Evolutionary conservation across 306 rosid species (phyloP), one percentile per base, ranked within the genome.

Genomic region (Rosa multiflora): DNA sequence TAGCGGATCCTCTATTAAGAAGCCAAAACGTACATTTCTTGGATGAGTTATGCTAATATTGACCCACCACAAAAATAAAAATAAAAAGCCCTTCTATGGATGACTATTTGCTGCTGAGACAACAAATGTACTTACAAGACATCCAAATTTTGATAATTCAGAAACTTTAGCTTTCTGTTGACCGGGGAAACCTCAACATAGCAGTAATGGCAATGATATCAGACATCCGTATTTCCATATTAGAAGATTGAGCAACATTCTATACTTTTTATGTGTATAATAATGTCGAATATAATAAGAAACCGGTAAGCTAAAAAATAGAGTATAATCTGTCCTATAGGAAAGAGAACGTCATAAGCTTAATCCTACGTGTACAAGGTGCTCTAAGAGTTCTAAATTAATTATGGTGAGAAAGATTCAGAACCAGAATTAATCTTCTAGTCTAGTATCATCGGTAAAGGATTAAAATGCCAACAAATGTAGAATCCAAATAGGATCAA

Each of bases 1-100:
- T 93, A 44, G 99, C 98, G 47, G 99, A 96, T 80, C 99, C 99
- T 78, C 98, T 87, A 75, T 96, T 96, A 29, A 96, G 96, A 74
- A 96, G 98, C 75, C 99, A 98, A 81, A 93, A 96, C 1, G 97
- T 96, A 86, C 92, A 86, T 81, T 90, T 96, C 77, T 78, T 88
- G 64, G 26, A 26, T 26, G 26, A 26, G 26, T 26, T 26, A 26
- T 26, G 26, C 26, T 26, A 26, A 26, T 26, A 26, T 26, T 26
- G 26, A 26, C 26, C 26, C 26, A 26, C 26, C 26, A 26, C 26
- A 26, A 26, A 26, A 26, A 26, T 26, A 26, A 26, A 26, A 26
- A 26, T 26, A 26, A 26, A 26, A 26, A 26, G 26, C 26, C 26
- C 26, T 26, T 26, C 26, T 26, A 26, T 26, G 26, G 26, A 26